A percentile compares a stretch with the other conserved stretches of the same genome.
Conservation (phyloP, 2,329 filamentous ascomycete species). For the Nigrospora sphaerica region DNA sequence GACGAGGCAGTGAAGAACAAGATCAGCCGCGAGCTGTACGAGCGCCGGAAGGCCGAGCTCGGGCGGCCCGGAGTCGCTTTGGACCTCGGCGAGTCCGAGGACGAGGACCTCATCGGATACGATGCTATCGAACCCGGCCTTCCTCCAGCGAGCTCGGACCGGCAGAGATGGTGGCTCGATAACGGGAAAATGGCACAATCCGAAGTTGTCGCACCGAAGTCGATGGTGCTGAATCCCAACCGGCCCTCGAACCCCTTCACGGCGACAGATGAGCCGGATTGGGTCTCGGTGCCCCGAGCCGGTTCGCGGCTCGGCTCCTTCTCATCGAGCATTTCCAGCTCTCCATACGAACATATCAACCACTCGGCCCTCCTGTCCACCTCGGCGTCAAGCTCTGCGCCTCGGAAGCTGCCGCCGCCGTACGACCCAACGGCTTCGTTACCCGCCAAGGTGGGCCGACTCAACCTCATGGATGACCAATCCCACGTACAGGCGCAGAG, state of each 20-base stretch:
- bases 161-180: slow-evolving; percentile 65
- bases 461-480: slow-evolving; percentile 34
- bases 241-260: slow-evolving; percentile 78
- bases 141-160: slow-evolving; percentile 59
- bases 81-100: slow-evolving; percentile 54
- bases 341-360: slow-evolving; percentile 51
- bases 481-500: slow-evolving; percentile 14
- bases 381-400: slow-evolving; percentile 34
- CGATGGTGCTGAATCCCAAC: slow-evolving; percentile 60
- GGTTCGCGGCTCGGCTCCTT: slow-evolving; percentile 45
- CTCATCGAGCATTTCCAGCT: slow-evolving; percentile 48
- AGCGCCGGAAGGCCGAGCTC: slow-evolving; percentile 58
- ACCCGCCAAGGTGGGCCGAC: slow-evolving; percentile 36
- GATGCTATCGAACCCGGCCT: slow-evolving; percentile 76
- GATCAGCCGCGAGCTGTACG: slow-evolving; percentile 70
- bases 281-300: slow-evolving; percentile 60
- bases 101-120: slow-evolving; percentile 76
- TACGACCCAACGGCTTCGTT: slow-evolving; percentile 36
- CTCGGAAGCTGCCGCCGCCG: slow-evolving; percentile 45
- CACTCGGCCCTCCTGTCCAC: slow-evolving; percentile 39
- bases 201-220: slow-evolving; percentile 55
- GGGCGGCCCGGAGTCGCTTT: slow-evolving; percentile 54
- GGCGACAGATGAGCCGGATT: slow-evolving; percentile 69
- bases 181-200: slow-evolving; percentile 71
- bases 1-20: slow-evolving; percentile 66